Conservation (phyloP, 1,284 basidiomycete species). For the Malassezia obtusa region DNA sequence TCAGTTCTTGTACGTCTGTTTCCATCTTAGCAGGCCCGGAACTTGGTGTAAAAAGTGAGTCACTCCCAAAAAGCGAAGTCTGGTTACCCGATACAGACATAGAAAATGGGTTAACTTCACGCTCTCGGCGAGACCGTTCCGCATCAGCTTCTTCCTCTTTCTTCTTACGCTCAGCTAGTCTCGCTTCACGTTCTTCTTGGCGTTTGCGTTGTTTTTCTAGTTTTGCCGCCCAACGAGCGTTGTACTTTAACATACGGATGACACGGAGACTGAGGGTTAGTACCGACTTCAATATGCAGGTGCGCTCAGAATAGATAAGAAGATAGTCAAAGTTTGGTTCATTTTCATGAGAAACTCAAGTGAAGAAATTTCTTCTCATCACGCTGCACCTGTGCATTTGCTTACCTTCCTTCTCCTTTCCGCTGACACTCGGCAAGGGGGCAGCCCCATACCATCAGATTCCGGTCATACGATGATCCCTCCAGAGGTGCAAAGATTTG, state of each 20-base stretch:
- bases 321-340: slow-evolving; percentile 42
- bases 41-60: neutral
- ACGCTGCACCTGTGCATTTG: slow-evolving; percentile 1
- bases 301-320: slow-evolving; percentile 10
- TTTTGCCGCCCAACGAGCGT: slow-evolving; percentile 45
- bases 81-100: slow-evolving; percentile 11
- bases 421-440: slow-evolving; percentile 35
- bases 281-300: neutral
- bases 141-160: slow-evolving; percentile 20
- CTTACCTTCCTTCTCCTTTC: slow-evolving; percentile 29
- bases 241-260: slow-evolving; percentile 38
- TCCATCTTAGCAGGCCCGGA: no score
- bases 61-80: slow-evolving; percentile 27
- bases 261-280: slow-evolving; percentile 32
- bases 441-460: slow-evolving; percentile 45
- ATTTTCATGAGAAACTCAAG: slow-evolving; percentile 45
- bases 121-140: slow-evolving; percentile 2
- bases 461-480: slow-evolving; percentile 40
- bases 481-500: slow-evolving; percentile 46
- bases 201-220: slow-evolving; percentile 32
- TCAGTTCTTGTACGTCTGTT: no score
- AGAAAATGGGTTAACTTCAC: slow-evolving; percentile 12
- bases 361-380: slow-evolving; percentile 49
- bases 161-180: slow-evolving; percentile 16
- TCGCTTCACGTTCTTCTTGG: slow-evolving; percentile 15